phyloP scores from a whole-genome alignment of 495 filamentous ascomycete species.

The Entonaema liquescens region DNA sequence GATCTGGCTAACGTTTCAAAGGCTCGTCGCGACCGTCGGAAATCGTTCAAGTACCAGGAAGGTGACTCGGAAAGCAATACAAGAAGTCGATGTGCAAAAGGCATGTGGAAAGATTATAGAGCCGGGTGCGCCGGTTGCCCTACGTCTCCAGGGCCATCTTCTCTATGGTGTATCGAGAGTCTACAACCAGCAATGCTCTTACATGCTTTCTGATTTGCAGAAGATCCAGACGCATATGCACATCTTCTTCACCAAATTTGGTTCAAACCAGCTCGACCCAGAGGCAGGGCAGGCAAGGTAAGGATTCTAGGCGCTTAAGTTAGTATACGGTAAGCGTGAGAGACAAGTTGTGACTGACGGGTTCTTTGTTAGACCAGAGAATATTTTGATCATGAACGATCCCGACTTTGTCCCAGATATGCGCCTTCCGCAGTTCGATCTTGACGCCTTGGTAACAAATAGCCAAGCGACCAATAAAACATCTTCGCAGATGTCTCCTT shows the following conservation, averaged over 20 bases:
- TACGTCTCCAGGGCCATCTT: slow-evolving; percentile 90
- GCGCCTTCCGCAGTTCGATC: slow-evolving; percentile 63
- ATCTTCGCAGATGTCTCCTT: slow-evolving; percentile 55
- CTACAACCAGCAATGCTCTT: slow-evolving; percentile 85
- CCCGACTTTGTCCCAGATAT: slow-evolving; percentile 83
- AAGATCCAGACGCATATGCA: slow-evolving; percentile 77
- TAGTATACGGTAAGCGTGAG: background rate
- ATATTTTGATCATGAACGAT: slow-evolving; percentile 83
- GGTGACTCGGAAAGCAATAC: slow-evolving; percentile 86
- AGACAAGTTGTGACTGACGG: slow-evolving; percentile 13
- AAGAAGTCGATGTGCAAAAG: slow-evolving; percentile 83
- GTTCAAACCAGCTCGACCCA: slow-evolving; percentile 67
- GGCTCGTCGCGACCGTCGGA: slow-evolving; percentile 91
- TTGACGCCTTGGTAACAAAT: slow-evolving; percentile 55
- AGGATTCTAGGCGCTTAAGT: slow-evolving; percentile 19
- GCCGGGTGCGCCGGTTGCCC: slow-evolving; percentile 86
- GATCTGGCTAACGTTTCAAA: slow-evolving; percentile 45
- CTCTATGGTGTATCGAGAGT: slow-evolving; percentile 87
- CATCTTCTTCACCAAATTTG: slow-evolving; percentile 63
- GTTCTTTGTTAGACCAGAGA: slow-evolving; percentile 68
- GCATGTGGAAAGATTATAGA: slow-evolving; percentile 87
- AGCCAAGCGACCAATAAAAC: slow-evolving; percentile 56
- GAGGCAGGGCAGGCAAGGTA: slow-evolving; percentile 78
- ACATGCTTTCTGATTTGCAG: slow-evolving; percentile 82
- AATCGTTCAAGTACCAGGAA: slow-evolving; percentile 71